phyloP scores from a whole-genome alignment of 2,329 filamentous ascomycete species.

The Allantophomopsis lycopodina region DNA sequence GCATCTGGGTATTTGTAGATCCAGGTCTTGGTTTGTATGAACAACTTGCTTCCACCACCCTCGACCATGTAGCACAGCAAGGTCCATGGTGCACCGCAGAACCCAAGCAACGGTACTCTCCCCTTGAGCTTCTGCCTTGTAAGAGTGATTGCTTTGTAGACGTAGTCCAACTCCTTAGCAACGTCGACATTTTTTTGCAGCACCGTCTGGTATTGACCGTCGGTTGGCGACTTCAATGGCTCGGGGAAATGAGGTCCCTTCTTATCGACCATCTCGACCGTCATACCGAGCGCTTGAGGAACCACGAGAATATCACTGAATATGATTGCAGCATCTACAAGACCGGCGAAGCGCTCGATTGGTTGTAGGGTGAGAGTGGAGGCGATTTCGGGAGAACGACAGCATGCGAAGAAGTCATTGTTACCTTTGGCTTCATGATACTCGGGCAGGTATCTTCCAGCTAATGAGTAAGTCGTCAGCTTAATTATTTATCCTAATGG shows the following conservation, averaged over 20 bases:
- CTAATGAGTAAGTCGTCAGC: constrained; percentile 28
- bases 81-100: constrained; percentile 95
- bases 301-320: constrained; percentile 98
- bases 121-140: constrained; percentile 81
- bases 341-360: constrained; percentile 77
- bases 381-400: constrained; percentile 81
- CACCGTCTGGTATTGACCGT: constrained; percentile 70
- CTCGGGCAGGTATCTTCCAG: constrained; percentile 92
- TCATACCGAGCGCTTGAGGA: constrained; percentile 95
- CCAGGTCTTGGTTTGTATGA: constrained; percentile 92
- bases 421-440: constrained; percentile 90
- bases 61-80: constrained; percentile 98
- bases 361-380: constrained; percentile 91
- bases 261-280: constrained; percentile 96
- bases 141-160: constrained; percentile 88
- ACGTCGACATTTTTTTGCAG: constrained; percentile 73
- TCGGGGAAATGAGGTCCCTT: constrained; percentile 91
- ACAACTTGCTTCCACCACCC: constrained; percentile 89
- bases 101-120: constrained; percentile 84
- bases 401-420: constrained; percentile 96
- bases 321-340: constrained; percentile 95
- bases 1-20: constrained; percentile 79
- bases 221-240: constrained; percentile 65
- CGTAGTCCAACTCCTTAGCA: constrained; percentile 73
- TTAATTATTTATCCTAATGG: constrained; percentile 1